These are phyloP conservation scores for Pseudogymnoascus sp. DNA, from an alignment of 2,329 filamentous ascomycete species.

Conservation along the genomic window DNA sequence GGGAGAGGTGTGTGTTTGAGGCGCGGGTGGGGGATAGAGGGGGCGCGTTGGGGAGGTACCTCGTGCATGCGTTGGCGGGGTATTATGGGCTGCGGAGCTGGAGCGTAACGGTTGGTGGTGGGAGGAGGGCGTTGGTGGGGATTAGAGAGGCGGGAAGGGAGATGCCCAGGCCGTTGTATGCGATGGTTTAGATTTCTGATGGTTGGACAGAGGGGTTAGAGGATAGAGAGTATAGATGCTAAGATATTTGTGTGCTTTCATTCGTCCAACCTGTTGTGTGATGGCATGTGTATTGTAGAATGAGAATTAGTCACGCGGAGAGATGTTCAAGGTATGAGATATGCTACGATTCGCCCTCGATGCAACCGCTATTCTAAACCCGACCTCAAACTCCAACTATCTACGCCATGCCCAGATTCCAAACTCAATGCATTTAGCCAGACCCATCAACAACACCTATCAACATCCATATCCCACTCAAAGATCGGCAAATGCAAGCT, in stretches of 20 bases:
- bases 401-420: neutral
- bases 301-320: neutral
- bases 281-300: neutral
- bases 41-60: slow-evolving; percentile 59
- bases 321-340: neutral
- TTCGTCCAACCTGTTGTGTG: neutral
- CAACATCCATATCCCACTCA: neutral
- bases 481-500: slow-evolving; percentile 64
- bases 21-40: slow-evolving; percentile 70
- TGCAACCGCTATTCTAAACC: neutral
- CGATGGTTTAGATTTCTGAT: slow-evolving; percentile 13
- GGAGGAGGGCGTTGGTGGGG: slow-evolving; percentile 74
- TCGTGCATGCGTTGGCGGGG: slow-evolving; percentile 82
- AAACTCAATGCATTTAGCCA: neutral
- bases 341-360: neutral
- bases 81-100: slow-evolving; percentile 56
- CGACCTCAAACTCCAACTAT: neutral
- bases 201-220: neutral
- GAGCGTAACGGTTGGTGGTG: slow-evolving; percentile 54
- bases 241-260: neutral
- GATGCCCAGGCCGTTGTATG: slow-evolving; percentile 21
- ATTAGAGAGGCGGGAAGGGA: slow-evolving; percentile 41
- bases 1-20: slow-evolving; percentile 72
- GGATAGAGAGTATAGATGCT: neutral
- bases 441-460: neutral